phyloP scores from a whole-genome alignment of 2,329 filamentous ascomycete species.

The Epichloe baconii region DNA sequence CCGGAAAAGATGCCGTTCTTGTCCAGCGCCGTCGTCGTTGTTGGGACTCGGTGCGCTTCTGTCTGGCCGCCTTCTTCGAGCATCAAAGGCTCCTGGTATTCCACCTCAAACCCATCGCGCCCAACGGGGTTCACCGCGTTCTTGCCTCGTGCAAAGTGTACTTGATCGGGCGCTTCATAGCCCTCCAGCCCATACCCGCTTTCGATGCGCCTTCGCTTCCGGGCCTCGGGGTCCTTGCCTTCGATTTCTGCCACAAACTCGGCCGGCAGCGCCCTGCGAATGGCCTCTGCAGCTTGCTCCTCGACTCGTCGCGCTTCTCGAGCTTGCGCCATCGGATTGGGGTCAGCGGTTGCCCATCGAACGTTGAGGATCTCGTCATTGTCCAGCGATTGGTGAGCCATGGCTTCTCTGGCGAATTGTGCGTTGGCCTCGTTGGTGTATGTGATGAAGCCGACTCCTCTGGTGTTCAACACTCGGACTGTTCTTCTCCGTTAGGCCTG shows the following conservation, averaged over 20 bases:
- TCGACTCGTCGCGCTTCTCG: conserved; percentile 80
- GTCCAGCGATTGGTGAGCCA: conserved; percentile 88
- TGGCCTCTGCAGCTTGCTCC: conserved; percentile 91
- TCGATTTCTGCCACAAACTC: conserved; percentile 92
- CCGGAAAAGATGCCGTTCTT: conserved; percentile 62
- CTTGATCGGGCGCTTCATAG: conserved; percentile 86
- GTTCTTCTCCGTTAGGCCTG: background rate
- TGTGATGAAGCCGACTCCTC: conserved; percentile 91
- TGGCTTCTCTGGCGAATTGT: conserved; percentile 86
- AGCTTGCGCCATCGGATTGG: conserved; percentile 89
- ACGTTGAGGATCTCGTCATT: conserved; percentile 91
- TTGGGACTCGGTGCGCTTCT: conserved; percentile 22
- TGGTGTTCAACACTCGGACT: conserved; percentile 69
- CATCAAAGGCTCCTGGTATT: conserved; percentile 47
- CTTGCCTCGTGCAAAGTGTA: conserved; percentile 77
- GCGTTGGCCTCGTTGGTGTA: conserved; percentile 83
- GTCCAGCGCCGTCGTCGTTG: conserved; percentile 21
- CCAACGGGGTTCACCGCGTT: conserved; percentile 50
- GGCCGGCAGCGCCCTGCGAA: conserved; percentile 73
- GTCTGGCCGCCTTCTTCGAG: conserved; percentile 39
- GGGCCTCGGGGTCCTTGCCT: conserved; percentile 73
- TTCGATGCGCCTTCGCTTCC: conserved; percentile 81
- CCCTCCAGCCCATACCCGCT: conserved; percentile 79
- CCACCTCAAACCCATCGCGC: conserved; percentile 46
- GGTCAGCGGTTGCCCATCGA: conserved; percentile 91